Base-by-base conservation (phyloP, 2,329 filamentous ascomycete species). In the Madurella fahalii region DNA sequence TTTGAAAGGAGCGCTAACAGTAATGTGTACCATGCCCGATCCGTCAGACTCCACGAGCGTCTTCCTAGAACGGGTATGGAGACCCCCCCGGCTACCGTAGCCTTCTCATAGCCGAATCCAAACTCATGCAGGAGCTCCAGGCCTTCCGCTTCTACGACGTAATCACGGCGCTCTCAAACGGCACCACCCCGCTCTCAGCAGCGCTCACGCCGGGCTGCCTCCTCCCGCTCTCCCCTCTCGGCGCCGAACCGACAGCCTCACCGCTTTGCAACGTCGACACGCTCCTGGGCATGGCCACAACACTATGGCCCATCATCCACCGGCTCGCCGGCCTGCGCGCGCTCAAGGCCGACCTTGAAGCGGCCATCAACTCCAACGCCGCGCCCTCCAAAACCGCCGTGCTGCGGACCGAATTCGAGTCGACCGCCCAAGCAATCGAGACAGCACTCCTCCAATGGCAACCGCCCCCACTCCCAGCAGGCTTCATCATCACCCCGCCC, bases 121-220 rank as follows among this genome's bases (percentile, higher is more conserved):
- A n/a, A 9, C 32, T 45, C 12, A 50, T 40, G 16, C 9, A 18
- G 25, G 7, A 2, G 8, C 5, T 16, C 2, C 52, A 85, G 82
- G 81, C 82, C 1, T 86, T 85, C 61, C 77, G 80, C 5, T 85
- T 85, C 61, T 85, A 85, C 68, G 82, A 85, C 64, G 82, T 85
- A 18, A 85, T 85, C 53, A 78, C 82, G 5, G 82, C 83, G 1
- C 69, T 86, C 31, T 85, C 82, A 0, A 76, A 84, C 48, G 81
- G 81, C 52, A 82, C 79, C 12, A 72, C 80, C 4, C 81, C 82
- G 2, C 72, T 84, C 12, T 79, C 79, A 1, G 74, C 71, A 12
- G 73, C 77, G 2, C 75, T 78, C 2, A 74, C 75, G 12, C 72
- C 74, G 5, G 74, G 74, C 15, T 72, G 75, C 20, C 70, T 79